phyloP scores from a whole-genome alignment of 2,329 filamentous ascomycete genomes.

The Fusarium sp. region DNA sequence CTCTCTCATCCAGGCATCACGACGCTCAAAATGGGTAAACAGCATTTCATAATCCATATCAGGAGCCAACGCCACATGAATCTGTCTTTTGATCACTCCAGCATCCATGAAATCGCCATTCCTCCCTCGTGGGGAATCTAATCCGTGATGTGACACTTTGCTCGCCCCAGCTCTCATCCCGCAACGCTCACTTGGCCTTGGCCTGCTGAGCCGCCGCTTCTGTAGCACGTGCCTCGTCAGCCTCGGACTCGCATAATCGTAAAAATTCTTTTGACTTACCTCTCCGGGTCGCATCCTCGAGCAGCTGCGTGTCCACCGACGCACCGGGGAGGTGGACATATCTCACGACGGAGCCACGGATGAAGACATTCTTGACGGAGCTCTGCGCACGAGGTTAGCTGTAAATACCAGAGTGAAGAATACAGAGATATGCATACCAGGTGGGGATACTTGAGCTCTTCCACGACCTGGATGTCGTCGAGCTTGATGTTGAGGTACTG shows the following conservation, averaged over 20 bases:
- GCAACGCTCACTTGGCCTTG: slow-evolving; percentile 66
- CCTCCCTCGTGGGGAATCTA: slow-evolving; percentile 14
- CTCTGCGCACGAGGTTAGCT: slow-evolving; percentile 58
- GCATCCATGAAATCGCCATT: slow-evolving; percentile 34
- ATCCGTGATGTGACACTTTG: slow-evolving; percentile 21
- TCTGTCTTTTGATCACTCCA: slow-evolving; percentile 38
- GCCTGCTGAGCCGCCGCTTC: slow-evolving; percentile 72
- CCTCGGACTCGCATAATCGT: background rate
- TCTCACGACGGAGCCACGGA: slow-evolving; percentile 91
- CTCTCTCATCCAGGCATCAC: background rate
- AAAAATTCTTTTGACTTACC: slow-evolving; percentile 64
- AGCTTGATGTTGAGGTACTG: slow-evolving; percentile 99
- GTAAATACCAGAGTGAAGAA: background rate
- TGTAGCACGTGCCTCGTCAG: slow-evolving; percentile 47
- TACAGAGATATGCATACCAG: slow-evolving; percentile 70
- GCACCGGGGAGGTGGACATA: slow-evolving; percentile 90
- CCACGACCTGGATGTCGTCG: slow-evolving; percentile 92
- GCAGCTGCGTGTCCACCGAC: slow-evolving; percentile 86
- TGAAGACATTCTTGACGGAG: slow-evolving; percentile 96
- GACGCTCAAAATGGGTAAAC: slow-evolving; percentile 27
- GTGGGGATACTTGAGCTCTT: slow-evolving; percentile 96
- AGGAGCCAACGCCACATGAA: slow-evolving; percentile 49
- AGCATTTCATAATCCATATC: slow-evolving; percentile 49
- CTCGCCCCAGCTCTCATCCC: slow-evolving; percentile 4
- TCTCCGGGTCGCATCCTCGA: slow-evolving; percentile 93